Base-by-base conservation (phyloP, 352 stramenopile genomes). In the Globisporangium megalacanthum region DNA sequence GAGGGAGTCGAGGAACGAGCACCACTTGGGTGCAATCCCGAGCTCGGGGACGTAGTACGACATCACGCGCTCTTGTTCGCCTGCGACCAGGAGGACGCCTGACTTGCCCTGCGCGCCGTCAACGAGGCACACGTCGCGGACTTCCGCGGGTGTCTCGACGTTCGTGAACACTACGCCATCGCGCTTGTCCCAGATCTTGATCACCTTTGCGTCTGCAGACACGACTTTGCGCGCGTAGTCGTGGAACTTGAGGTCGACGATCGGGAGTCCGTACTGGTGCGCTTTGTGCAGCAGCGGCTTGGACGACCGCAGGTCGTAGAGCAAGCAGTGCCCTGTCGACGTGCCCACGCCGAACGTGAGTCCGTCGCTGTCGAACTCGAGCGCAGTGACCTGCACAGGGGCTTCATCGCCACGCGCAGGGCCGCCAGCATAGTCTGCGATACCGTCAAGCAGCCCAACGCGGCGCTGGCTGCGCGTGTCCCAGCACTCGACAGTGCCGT, bases 1-100 rank as follows among this genome's bases (percentile, higher is more conserved):
- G 22, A 99, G 90, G 56, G 93, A 98, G 65, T 99, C 97, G 22
- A 99, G 76, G 83, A 99, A 99, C 39, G 94, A 98, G 67, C 96
- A 99, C 97, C 97, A 99, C 61, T 97, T 92, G 2, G 97, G 97
- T 20, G 97, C 97, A 33, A 97, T 88, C 25, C 97, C 97, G 25
- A 99, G 75, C 56, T 97, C 83, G 0, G 97, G 97, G 49, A 99
- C 90, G 75, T 99, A 99, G 73, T 98, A 99, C n/a, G 94, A 94
- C 89, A 98, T 96, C 47, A 98, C 82, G 56, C 97, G 93, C 52
- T 97, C 82, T 70, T 99, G 96, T 73, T 99, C 97, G 13, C 94
- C 96, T 7, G 97, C 92, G 37, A 98, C 96, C 29, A 99, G 75
- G 35, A 99, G 50, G 22, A 99, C 86, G 14, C 97, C 97, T 46